Evolutionary conservation across 495 filamentous ascomycete genomes (phyloP).

Genomic region (Hypoxylon lienhwacheense): DNA sequence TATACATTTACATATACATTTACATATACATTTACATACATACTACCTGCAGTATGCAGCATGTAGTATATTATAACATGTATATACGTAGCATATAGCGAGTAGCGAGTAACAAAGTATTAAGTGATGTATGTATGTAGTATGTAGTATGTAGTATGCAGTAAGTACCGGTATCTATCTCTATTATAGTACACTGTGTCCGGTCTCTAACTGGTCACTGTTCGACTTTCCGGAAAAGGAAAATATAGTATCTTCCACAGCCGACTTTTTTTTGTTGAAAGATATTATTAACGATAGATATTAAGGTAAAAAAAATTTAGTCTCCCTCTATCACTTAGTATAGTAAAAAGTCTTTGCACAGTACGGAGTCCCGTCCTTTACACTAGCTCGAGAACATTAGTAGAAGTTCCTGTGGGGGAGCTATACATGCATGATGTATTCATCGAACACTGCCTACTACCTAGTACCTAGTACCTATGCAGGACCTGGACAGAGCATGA

Average conservation of each 20-base stretch:
- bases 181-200: constrained; percentile 33
- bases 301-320: constrained; percentile 13
- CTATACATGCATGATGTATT: not conserved
- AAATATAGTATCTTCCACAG: constrained; percentile 19
- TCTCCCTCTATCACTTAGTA: not conserved
- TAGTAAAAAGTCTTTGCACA: constrained; percentile 19
- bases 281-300: too few relatives aligned
- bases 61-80: too few relatives aligned
- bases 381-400: not conserved
- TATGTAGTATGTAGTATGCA: not conserved
- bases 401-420: constrained; percentile 12
- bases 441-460: too few relatives aligned
- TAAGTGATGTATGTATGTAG: too few relatives aligned
- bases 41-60: too few relatives aligned
- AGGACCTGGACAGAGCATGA: too few relatives aligned
- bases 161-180: too few relatives aligned
- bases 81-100: too few relatives aligned
- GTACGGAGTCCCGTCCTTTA: constrained; percentile 16
- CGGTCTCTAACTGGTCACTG: constrained; percentile 12
- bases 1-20: too few relatives aligned
- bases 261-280: constrained; percentile 4
- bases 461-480: too few relatives aligned
- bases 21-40: too few relatives aligned
- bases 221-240: constrained; percentile 32
- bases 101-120: too few relatives aligned